phyloP scores from a whole-genome alignment of 73 alveolate genomes.

The Uronychia binucleata region DNA sequence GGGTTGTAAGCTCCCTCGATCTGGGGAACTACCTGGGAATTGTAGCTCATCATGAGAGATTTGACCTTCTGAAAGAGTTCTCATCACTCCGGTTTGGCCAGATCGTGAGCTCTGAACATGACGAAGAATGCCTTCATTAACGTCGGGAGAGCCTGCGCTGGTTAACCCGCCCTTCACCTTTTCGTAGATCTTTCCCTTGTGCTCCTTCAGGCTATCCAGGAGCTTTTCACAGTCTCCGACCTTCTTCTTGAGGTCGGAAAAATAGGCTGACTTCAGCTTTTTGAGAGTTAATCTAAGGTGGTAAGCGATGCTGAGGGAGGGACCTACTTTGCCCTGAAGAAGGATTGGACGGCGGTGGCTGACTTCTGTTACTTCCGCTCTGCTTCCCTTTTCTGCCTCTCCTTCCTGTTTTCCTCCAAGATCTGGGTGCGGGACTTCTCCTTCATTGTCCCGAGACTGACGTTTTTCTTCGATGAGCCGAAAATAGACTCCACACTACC shows the following conservation, averaged over 20 bases:
- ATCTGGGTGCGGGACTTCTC: not conserved
- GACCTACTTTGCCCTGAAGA: constrained; percentile 1
- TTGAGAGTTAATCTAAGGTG: not conserved
- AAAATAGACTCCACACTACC: no score
- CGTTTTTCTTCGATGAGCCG: no score
- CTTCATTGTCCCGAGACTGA: not conserved
- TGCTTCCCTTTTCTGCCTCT: not conserved
- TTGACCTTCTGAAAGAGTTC: not conserved
- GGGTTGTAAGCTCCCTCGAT: not conserved
- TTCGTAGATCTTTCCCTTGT: not conserved
- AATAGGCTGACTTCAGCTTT: not conserved
- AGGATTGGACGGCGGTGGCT: not conserved
- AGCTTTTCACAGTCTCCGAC: not conserved
- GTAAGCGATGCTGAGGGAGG: not conserved
- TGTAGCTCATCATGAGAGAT: not conserved
- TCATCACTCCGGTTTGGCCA: not conserved
- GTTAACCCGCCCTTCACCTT: not conserved
- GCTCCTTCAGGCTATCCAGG: not conserved
- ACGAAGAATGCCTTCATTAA: not conserved
- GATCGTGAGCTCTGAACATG: not conserved
- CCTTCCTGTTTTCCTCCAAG: not conserved
- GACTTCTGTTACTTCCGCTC: not conserved
- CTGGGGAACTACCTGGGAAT: not conserved
- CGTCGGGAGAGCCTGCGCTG: not conserved
- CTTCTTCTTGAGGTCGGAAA: not conserved